phyloP scores from a whole-genome alignment of 257 asterid genomes.

The Plectranthus barbatus region DNA sequence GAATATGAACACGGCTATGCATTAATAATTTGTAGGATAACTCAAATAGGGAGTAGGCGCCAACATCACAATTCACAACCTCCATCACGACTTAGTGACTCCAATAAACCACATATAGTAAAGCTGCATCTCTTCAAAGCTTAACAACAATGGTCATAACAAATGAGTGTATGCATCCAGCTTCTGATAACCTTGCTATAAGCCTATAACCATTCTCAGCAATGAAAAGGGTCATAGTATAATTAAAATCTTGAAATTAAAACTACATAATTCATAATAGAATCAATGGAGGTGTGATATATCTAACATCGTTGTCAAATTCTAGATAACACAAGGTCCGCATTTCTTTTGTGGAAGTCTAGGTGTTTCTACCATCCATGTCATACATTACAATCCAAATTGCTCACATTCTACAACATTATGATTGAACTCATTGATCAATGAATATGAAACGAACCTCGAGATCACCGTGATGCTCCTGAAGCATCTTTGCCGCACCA shows the following conservation, averaged over 20 bases:
- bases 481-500: conserved; percentile 69
- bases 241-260: no score
- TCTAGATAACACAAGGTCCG: no score
- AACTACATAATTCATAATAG: no score
- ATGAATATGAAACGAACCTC: conserved; percentile 31
- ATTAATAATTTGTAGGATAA: background rate
- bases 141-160: background rate
- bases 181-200: background rate
- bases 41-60: background rate
- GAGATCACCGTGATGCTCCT: conserved; percentile 26
- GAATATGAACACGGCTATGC: background rate
- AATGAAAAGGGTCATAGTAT: no score
- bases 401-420: background rate
- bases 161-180: background rate
- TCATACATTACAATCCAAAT: background rate
- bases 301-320: no score
- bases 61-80: background rate
- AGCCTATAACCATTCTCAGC: background rate
- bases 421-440: background rate
- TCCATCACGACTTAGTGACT: background rate
- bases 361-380: no score
- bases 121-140: background rate
- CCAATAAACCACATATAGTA: background rate
- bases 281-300: no score
- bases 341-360: no score